phyloP scores from a whole-genome alignment of 495 filamentous ascomycete species.

The Pseudoneurospora amorphoporcata region DNA sequence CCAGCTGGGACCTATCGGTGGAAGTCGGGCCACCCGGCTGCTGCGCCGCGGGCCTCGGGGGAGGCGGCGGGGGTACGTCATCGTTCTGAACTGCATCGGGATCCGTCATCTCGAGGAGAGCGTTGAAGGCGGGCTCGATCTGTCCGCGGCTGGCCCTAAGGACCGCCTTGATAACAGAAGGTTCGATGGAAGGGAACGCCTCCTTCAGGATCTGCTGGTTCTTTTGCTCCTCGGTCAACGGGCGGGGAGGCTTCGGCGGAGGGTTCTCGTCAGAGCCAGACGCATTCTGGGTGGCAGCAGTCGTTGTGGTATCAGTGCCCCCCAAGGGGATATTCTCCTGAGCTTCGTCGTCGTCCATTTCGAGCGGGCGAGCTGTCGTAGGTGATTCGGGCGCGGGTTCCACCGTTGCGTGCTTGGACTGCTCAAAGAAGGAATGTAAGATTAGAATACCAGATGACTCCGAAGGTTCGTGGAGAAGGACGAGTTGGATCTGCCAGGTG shows the following conservation, averaged over 20 bases:
- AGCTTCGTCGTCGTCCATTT: constrained; percentile 77
- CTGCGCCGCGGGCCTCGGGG: constrained; percentile 50
- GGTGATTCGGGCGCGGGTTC: constrained; percentile 56
- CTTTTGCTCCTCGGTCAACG: constrained; percentile 67
- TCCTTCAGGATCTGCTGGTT: constrained; percentile 84
- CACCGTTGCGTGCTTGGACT: constrained; percentile 26
- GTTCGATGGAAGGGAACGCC: constrained; percentile 82
- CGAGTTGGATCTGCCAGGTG: neutral
- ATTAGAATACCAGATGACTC: constrained; percentile 4
- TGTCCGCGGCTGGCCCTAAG: constrained; percentile 74
- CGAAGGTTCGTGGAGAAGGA: neutral
- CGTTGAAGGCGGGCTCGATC: constrained; percentile 93
- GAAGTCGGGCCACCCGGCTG: constrained; percentile 31
- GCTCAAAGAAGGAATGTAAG: neutral
- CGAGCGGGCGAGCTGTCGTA: constrained; percentile 69
- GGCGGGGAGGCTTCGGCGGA: constrained; percentile 83
- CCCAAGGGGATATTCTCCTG: constrained; percentile 48
- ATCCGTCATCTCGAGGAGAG: constrained; percentile 90
- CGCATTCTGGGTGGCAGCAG: constrained; percentile 26
- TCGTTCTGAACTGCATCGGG: constrained; percentile 65
- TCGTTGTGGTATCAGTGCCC: constrained; percentile 27
- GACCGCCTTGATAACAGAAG: constrained; percentile 76
- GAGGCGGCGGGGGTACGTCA: constrained; percentile 50
- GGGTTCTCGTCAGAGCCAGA: constrained; percentile 39
- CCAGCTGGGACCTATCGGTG: constrained; percentile 65